Percentiles rank a stretch among this genome's conserved stretches.
These are phyloP conservation scores for Penicillium mononematosum DNA, from an alignment of 495 filamentous ascomycete species.

Conservation along the genomic window DNA sequence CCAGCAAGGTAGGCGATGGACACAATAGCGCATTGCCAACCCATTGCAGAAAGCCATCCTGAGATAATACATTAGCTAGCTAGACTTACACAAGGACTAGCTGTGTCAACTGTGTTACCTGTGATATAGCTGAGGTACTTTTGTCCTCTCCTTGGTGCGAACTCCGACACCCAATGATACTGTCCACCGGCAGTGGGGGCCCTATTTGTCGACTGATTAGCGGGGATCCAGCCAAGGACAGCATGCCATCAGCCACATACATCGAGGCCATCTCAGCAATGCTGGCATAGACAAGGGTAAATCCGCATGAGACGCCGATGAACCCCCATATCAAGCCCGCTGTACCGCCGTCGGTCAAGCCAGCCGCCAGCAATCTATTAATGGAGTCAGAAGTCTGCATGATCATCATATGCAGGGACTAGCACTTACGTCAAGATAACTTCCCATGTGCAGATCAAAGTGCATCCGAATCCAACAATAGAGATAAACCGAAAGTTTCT, in stretches of 20 bases:
- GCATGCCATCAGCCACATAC: constrained; percentile 28
- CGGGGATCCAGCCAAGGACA: not conserved
- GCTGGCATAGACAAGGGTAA: constrained; percentile 49
- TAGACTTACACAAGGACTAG: not conserved
- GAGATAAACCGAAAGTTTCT: constrained; percentile 52
- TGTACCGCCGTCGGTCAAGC: constrained; percentile 55
- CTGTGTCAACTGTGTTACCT: constrained; percentile 29
- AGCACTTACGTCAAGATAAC: constrained; percentile 44
- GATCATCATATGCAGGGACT: not conserved
- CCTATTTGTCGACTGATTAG: constrained; percentile 22
- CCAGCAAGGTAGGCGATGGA: constrained; percentile 54
- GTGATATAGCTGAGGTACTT: constrained; percentile 61
- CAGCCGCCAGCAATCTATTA: constrained; percentile 39
- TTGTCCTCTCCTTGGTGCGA: constrained; percentile 52
- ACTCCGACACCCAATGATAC: constrained; percentile 61
- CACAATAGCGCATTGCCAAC: constrained; percentile 59
- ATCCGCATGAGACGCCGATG: constrained; percentile 47
- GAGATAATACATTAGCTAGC: constrained; percentile 2
- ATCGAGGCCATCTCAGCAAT: constrained; percentile 60
- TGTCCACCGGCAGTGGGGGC: constrained; percentile 52
- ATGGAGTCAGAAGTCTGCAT: constrained; percentile 11
- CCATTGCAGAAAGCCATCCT: constrained; percentile 61
- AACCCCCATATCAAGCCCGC: constrained; percentile 59
- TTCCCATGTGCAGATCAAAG: constrained; percentile 49
- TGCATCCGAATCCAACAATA: constrained; percentile 48